Base-by-base conservation (phyloP, 352 stramenopile species). In the Pythium coloratum region DNA sequence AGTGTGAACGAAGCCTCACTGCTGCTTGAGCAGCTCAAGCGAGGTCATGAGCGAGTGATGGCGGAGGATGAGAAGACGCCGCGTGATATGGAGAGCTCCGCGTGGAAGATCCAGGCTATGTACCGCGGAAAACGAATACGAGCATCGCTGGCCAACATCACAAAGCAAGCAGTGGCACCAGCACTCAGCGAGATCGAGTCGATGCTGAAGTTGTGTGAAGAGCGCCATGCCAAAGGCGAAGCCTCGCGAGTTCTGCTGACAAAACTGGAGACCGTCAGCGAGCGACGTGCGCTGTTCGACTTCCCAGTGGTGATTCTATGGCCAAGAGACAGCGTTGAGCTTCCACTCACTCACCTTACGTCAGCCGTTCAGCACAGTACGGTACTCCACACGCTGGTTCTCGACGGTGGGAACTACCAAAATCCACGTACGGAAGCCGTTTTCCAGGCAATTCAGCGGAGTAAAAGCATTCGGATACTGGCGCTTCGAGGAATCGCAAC, bases 241-340 rank as follows among this genome's bases (percentile, higher is more conserved):
- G 32, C 34, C 16, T 36, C 34, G 8, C 51, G 44, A 1, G 50
- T 59, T 13, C 57, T 69, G 7, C 6, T 69, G 16, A 13, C 26
- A 2, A 47, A 12, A 16, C 40, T 73, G 6, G 56, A 73, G 18
- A 64, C 12, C 0, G 47, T 70, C 4, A 47, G 61, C 16, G 75
- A 86, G 50, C 80, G 79, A 38, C 71, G 72, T n/a, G 71, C 78
- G 33, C 62, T 90, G 24, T 88, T 88, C 36, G 78, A 88, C 38
- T 73, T 75, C 28, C 58, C 74, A 4, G 75, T 81, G 9, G 59
- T 90, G 8, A 63, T 88, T 1, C 46, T 90, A 7, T 36, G 60
- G 3, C 34, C 63, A n/a, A 2, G 8, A 3, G n/a, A 18, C 4
- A 9, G 20, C 1, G 14, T 10, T n/a, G 7, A 20, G 1, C 54